Evolutionary conservation across 192 early-diverging fungal genomes (phyloP), one percentile per base, ranked within the genome.

Genomic region (Backusella mclennaniae): DNA sequence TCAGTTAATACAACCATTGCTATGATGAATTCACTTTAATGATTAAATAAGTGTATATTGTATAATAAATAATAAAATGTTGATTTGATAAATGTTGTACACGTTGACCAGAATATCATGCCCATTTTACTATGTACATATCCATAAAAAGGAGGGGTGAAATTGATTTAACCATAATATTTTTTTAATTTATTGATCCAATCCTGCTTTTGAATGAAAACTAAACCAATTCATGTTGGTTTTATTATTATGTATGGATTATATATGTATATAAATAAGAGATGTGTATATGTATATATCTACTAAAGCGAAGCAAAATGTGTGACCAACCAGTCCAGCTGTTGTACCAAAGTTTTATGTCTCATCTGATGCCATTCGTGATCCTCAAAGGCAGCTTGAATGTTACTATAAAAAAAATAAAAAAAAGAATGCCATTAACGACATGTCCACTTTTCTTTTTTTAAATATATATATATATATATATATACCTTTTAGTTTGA

Each of bases 331-430:
- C 74, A 75, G 66, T 75, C 74, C 66, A 75, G 66, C 74, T 75
- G 74, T 67, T 75, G 74, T 29, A 75, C 74, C 31, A 75, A 41
- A 11, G 74, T 75, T 35, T 63, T 67, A 33, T 75, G 74, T 67
- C 66, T 67, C 41, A 66, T 75, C 35, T 75, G 74, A 41, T 75
- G 74, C 74, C 74, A 75, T 35, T 63, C 74, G 31, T 75, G 35
- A 33, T 75, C 74, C 19, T 75, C 74, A 67, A 75, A 75, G 12
- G 74, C 59, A 11, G 56, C 35, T 26, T 67, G 74, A 35, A 75
- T 42, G 0, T 67, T 39, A 33, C 74, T 75, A 75, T 26, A 14
- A 63, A 15, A 39, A 35, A 44, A 46, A 23, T 6, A 63, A 15
- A 39, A 35, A 44, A 46, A 23, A 70, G 23, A 23, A 8, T 15